Evolutionary conservation across 176 grass and related monocot species (phyloP).

Genomic region (Avena insularis): DNA sequence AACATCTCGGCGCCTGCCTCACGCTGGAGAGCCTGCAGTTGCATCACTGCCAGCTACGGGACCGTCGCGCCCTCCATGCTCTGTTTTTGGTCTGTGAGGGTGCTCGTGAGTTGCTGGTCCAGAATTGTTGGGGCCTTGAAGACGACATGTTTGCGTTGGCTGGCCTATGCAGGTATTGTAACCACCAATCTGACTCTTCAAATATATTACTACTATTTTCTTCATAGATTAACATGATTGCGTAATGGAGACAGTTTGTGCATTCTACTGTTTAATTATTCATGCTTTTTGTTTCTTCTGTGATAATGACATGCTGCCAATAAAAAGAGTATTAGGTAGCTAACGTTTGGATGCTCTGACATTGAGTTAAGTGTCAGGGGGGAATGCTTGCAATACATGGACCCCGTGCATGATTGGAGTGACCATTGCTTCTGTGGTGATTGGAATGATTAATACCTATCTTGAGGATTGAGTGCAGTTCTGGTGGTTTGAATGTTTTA

Average conservation of each 20-base stretch:
- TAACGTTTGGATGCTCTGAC: not conserved
- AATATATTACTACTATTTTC: conserved; percentile 6
- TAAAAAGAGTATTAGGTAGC: not conserved
- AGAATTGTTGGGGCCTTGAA: conserved; percentile 96
- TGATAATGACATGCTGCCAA: conserved; percentile 40
- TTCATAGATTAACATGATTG: conserved; percentile 47
- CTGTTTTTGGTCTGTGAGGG: conserved; percentile 85
- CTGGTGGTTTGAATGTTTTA: not conserved
- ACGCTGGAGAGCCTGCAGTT: conserved; percentile 86
- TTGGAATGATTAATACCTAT: conserved; percentile 11
- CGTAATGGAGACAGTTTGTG: conserved; percentile 11
- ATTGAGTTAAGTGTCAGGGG: not conserved
- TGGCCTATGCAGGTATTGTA: conserved; percentile 75
- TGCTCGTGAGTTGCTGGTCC: conserved; percentile 71
- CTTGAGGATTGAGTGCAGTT: not conserved
- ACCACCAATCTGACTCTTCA: conserved; percentile 32
- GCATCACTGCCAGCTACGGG: conserved; percentile 75
- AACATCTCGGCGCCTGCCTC: conserved; percentile 87
- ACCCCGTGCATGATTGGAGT: conserved; percentile 17
- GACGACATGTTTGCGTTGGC: conserved; percentile 76
- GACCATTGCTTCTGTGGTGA: not conserved
- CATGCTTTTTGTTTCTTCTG: conserved; percentile 19
- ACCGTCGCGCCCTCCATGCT: conserved; percentile 64
- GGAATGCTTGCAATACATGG: conserved; percentile 14
- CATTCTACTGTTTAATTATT: conserved; percentile 47